Percentiles rank a stretch among this genome's conserved stretches.
Evolutionary conservation across 352 stramenopile species (phyloP).

Genomic region (Globisporangium paroecandrum): DNA sequence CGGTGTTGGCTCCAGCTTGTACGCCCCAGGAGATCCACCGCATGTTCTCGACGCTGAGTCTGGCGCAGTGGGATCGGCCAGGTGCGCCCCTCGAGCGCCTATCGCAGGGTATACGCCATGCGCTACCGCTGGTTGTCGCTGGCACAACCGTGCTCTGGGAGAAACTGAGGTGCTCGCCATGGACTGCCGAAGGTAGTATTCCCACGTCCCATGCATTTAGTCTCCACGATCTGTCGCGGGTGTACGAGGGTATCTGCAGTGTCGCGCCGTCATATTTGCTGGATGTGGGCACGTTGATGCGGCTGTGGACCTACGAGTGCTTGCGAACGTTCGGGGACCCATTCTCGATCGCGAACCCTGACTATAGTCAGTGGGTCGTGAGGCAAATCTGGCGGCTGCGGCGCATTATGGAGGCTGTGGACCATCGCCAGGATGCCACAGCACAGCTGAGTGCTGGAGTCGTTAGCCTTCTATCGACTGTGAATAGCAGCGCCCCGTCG

Average conservation of each 20-base stretch:
- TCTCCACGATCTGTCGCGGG: conserved; percentile 43
- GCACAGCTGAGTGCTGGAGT: neutral
- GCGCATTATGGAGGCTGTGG: conserved; percentile 24
- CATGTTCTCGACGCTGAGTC: conserved; percentile 26
- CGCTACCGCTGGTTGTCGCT: conserved; percentile 29
- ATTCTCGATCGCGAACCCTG: neutral
- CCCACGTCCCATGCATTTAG: conserved; percentile 17
- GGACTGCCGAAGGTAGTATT: neutral
- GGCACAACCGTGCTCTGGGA: conserved; percentile 56
- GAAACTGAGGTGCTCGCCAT: conserved; percentile 18
- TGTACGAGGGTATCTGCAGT: conserved; percentile 47
- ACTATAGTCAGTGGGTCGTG: conserved; percentile 3
- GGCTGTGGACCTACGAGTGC: conserved; percentile 54
- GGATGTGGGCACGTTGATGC: conserved; percentile 38
- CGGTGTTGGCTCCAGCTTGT: conserved; percentile 25
- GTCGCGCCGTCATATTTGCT: conserved; percentile 32
- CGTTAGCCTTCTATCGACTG: neutral
- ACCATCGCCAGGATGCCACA: conserved; percentile 3
- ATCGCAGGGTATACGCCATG: conserved; percentile 16
- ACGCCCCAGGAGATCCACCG: conserved; percentile 27
- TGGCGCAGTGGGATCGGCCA: conserved; percentile 16
- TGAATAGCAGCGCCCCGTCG: no score
- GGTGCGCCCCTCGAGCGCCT: conserved; percentile 12
- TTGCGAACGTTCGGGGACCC: conserved; percentile 31
- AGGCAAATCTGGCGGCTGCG: conserved; percentile 20